Conservation (phyloP, 2,329 filamentous ascomycete genomes). For the Exophiala alcalophila region DNA sequence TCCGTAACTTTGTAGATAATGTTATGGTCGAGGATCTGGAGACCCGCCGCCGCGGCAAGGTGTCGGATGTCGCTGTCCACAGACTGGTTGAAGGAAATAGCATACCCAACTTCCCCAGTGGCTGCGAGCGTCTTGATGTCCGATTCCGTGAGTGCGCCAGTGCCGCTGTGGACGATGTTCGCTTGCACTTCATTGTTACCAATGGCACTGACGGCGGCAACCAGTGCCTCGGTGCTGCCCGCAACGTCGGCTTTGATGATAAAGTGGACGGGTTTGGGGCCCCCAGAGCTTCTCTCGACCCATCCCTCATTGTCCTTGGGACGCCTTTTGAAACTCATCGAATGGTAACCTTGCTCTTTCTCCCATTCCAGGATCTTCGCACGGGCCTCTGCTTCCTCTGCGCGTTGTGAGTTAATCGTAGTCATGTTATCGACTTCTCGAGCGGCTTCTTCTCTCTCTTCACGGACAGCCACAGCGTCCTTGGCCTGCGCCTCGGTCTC, state of each 20-base stretch:
- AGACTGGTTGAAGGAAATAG: constrained; percentile 82
- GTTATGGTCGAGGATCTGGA: constrained; percentile 78
- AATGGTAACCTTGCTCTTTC: constrained; percentile 33
- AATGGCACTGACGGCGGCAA: constrained; percentile 70
- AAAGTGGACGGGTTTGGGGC: constrained; percentile 63
- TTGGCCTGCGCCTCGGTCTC: constrained; percentile 74
- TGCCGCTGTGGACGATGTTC: constrained; percentile 70
- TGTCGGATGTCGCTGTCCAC: constrained; percentile 66
- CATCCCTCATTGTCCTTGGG: constrained; percentile 33
- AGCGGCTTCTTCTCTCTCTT: constrained; percentile 67
- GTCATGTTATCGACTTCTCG: constrained; percentile 66
- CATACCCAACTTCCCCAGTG: constrained; percentile 67
- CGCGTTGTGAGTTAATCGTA: constrained; percentile 69
- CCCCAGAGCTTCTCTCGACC: constrained; percentile 35
- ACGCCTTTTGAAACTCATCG: constrained; percentile 23
- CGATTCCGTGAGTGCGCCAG: constrained; percentile 77
- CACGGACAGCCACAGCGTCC: constrained; percentile 71
- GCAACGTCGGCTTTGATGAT: constrained; percentile 90
- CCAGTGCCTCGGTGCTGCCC: constrained; percentile 88
- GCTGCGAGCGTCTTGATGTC: constrained; percentile 76
- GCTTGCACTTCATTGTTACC: constrained; percentile 81
- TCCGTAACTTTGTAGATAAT: constrained; percentile 55
- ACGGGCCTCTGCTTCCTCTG: constrained; percentile 56
- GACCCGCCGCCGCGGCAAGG: constrained; percentile 67
- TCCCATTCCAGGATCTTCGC: constrained; percentile 43